Conservation (phyloP, 345 rosid genomes). For the Geranium rotundifolium region DNA sequence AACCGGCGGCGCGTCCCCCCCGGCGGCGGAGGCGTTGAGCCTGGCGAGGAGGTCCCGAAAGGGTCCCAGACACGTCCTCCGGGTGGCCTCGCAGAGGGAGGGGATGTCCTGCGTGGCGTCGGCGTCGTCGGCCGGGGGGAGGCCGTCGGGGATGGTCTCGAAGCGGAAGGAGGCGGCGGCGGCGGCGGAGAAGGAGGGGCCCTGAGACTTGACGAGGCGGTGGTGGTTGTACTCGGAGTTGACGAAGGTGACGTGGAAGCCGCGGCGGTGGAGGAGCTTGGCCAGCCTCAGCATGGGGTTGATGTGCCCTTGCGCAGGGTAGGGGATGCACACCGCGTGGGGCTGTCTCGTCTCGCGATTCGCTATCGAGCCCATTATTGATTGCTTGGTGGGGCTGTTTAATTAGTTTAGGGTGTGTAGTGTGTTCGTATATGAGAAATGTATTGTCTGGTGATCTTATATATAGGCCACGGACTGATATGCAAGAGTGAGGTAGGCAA, state of each 20-base stretch:
- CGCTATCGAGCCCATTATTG: not conserved
- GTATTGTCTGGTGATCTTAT: no score
- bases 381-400: no score
- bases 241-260: slow-evolving; percentile 19
- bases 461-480: no score
- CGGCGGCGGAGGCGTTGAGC: no score
- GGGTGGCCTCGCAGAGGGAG: slow-evolving; percentile 4
- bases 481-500: no score
- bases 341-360: slow-evolving; percentile 6
- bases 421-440: no score
- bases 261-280: slow-evolving; percentile 16
- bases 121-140: slow-evolving; percentile 1
- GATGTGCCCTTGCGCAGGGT: slow-evolving; percentile 41
- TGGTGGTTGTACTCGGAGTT: slow-evolving; percentile 15
- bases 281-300: slow-evolving; percentile 23
- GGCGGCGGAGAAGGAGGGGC: slow-evolving; percentile 6
- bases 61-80: slow-evolving; percentile 7
- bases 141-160: slow-evolving; percentile 15
- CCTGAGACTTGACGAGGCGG: slow-evolving; percentile 8
- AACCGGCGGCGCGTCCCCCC: no score
- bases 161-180: slow-evolving; percentile 10
- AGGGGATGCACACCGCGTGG: slow-evolving; percentile 30
- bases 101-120: slow-evolving; percentile 7
- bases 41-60: slow-evolving; percentile 8
- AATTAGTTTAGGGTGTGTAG: no score